Evolutionary conservation across 2,329 filamentous ascomycete species (phyloP).

Genomic region (Claviceps arundinis): DNA sequence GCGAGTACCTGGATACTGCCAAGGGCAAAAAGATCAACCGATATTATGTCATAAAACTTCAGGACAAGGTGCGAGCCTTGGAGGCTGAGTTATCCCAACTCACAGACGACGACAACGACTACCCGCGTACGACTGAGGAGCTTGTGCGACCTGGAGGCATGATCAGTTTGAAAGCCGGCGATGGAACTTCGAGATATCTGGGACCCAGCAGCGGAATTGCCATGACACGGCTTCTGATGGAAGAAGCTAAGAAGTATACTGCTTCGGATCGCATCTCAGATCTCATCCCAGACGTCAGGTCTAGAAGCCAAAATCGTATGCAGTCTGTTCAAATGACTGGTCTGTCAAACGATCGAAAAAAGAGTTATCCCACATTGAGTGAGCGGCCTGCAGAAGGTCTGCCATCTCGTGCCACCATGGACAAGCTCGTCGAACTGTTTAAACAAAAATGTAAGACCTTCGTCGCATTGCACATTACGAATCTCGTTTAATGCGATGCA

Average conservation of each 20-base stretch:
- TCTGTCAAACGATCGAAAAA: conserved; percentile 49
- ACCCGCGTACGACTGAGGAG: conserved; percentile 62
- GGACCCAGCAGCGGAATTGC: conserved; percentile 92
- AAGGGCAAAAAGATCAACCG: conserved; percentile 78
- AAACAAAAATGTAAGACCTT: conserved; percentile 58
- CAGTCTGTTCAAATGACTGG: conserved; percentile 44
- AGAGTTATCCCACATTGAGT: conserved; percentile 84
- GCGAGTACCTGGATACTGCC: conserved; percentile 88
- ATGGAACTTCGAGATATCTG: conserved; percentile 77
- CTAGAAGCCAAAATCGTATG: conserved; percentile 40
- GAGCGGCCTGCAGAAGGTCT: conserved; percentile 64
- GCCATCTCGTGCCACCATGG: conserved; percentile 59
- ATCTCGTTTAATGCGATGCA: too few species aligned
- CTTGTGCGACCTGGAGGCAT: conserved; percentile 78
- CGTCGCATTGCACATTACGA: not conserved
- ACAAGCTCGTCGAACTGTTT: conserved; percentile 73
- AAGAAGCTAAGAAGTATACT: conserved; percentile 87
- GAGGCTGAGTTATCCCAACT: conserved; percentile 70
- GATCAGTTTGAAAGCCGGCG: conserved; percentile 70
- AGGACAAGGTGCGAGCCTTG: conserved; percentile 70
- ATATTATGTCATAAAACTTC: conserved; percentile 82
- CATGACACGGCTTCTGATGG: conserved; percentile 90
- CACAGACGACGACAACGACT: conserved; percentile 61
- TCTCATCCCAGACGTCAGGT: conserved; percentile 64
- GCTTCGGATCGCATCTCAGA: conserved; percentile 85